Conservation (phyloP, 306 rosid genomes). For the Fragaria iinumae region DNA sequence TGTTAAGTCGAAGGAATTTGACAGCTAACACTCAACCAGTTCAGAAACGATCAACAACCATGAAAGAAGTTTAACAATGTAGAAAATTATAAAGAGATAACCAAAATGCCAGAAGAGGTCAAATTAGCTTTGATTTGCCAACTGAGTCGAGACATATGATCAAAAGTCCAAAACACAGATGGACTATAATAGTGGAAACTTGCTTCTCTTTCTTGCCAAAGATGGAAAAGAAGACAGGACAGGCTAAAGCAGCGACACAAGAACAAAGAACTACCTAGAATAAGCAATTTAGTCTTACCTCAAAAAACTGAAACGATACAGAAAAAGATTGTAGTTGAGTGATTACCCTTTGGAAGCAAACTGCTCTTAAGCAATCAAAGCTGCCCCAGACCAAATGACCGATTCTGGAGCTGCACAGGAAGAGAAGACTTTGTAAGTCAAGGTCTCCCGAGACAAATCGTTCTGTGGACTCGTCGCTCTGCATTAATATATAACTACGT, state of each 20-base stretch:
- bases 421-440: constrained; percentile 34
- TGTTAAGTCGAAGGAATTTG: background rate
- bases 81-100: background rate
- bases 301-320: constrained; percentile 3
- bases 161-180: background rate
- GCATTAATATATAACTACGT: background rate
- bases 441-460: constrained; percentile 20
- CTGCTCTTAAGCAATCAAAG: background rate
- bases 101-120: background rate
- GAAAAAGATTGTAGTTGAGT: background rate
- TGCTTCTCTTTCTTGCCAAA: background rate
- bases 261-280: background rate
- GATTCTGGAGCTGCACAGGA: background rate
- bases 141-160: background rate
- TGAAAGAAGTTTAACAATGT: background rate
- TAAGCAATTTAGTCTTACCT: background rate
- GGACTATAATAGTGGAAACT: background rate
- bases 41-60: background rate
- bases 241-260: background rate
- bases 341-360: background rate
- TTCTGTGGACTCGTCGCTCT: background rate
- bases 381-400: constrained; percentile 7
- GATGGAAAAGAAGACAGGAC: background rate
- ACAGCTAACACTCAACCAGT: background rate
- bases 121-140: background rate